Base-by-base conservation (phyloP, 2,329 filamentous ascomycete species). In the Fusarium sp. region DNA sequence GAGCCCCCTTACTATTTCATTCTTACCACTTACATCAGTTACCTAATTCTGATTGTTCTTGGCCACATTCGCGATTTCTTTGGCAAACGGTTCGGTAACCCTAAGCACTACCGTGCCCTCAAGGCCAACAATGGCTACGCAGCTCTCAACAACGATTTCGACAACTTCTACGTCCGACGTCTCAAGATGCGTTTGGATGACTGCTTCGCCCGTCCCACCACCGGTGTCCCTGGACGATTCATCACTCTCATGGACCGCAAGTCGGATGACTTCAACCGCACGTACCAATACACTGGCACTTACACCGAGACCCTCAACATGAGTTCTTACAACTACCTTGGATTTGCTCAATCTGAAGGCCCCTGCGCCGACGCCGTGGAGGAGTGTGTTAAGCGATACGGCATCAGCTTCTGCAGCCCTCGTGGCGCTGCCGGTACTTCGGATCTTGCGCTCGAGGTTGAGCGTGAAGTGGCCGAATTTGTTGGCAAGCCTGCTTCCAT, bases 291-390 rank as follows among this genome's bases (percentile, higher is more conserved):
- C 80, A 95, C 93, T 3, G 96, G 96, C 60, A 97, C 94, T 48
- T 91, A 89, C 62, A 98, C 95, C 2, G 94, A 99, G 81, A 98
- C 96, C 1, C 85, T 99, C 75, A 99, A 99, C 82, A 92, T 99
- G 91, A 98, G 95, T 84, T 99, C 96, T 2, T 99, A 99, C 87
- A 99, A 99, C 82, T 99, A 99, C 78, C 92, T 99, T 24, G 96
- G 96, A 43, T 99, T 99, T 76, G 96, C 96, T 52, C 96, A 99
- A 80, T 98, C 96, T 0, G 95, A 98, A 72, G 96, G 96, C 13
- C 95, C 96, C 40, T 99, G 96, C 77, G 96, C 96, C 46, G 95
- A 98, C 79, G 91, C 93, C 15, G 93, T 95, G 6, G 96, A 99
- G 82, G 91, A 95, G 46, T 89, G 88, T 46, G 90, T 97, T 69